Conservation (phyloP, 106 monocot genomes). For the Platanthera zijinensis region DNA sequence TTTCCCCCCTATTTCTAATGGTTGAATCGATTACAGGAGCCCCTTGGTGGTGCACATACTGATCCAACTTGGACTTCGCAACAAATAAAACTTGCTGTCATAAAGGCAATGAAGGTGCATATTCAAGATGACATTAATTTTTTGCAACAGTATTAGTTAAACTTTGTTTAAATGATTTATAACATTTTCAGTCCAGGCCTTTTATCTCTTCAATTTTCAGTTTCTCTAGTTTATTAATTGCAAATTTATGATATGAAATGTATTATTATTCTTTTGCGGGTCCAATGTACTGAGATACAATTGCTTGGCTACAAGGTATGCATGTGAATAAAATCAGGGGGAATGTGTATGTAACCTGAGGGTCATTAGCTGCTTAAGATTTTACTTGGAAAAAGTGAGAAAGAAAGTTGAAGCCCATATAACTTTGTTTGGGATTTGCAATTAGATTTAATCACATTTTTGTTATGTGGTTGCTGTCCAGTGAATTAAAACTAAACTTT, state of each 20-base stretch:
- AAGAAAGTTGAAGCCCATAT: neutral
- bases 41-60: slow-evolving; percentile 82
- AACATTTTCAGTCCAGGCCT: neutral
- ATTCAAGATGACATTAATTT: neutral
- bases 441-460: too few species aligned
- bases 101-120: slow-evolving; percentile 53
- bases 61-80: slow-evolving; percentile 83
- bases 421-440: too few species aligned
- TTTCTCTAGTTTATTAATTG: neutral
- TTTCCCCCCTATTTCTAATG: neutral
- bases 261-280: neutral
- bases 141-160: too few species aligned
- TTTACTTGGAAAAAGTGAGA: neutral
- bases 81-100: slow-evolving; percentile 62
- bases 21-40: slow-evolving; percentile 47
- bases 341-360: neutral
- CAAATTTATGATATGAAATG: neutral
- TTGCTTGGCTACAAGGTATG: neutral
- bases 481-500: too few species aligned
- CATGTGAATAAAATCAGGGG: neutral
- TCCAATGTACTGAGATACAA: neutral
- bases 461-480: too few species aligned
- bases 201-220: neutral
- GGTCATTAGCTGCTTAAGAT: neutral
- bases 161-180: too few species aligned